Evolutionary conservation across 345 rosid genomes (phyloP).

Genomic region (Citrus hindsii): DNA sequence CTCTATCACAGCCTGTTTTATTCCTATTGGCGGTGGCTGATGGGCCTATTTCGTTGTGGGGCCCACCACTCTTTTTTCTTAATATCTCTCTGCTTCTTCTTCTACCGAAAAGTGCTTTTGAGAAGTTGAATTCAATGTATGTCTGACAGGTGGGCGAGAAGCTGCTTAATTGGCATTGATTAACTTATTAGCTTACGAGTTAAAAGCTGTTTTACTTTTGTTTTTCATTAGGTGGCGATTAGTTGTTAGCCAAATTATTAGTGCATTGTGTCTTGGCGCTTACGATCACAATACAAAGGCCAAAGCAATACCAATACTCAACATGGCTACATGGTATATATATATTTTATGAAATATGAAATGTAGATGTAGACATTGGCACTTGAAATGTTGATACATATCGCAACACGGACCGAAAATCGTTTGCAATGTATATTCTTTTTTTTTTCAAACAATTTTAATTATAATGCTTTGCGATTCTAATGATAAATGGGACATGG

Average conservation of each 20-base stretch:
- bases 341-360: too few species aligned
- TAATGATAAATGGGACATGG: too few species aligned
- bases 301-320: not conserved
- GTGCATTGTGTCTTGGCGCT: not conserved
- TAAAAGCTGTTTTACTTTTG: not conserved
- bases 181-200: not conserved
- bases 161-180: not conserved
- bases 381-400: too few species aligned
- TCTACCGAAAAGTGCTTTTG: not conserved
- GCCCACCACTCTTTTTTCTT: not conserved
- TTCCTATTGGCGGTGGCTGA: slow-evolving; percentile 10
- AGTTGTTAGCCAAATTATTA: not conserved
- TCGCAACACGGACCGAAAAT: too few species aligned
- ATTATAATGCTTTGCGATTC: too few species aligned
- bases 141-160: not conserved
- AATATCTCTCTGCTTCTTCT: too few species aligned
- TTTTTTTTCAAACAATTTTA: too few species aligned
- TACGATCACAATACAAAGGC: not conserved
- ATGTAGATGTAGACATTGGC: too few species aligned
- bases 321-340: not conserved
- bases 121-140: not conserved
- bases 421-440: too few species aligned
- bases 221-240: not conserved
- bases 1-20: slow-evolving; percentile 55
- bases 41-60: slow-evolving; percentile 18